Evolutionary conservation across 129 eudicot genomes (phyloP).

Genomic region (Saussurea involucrata): DNA sequence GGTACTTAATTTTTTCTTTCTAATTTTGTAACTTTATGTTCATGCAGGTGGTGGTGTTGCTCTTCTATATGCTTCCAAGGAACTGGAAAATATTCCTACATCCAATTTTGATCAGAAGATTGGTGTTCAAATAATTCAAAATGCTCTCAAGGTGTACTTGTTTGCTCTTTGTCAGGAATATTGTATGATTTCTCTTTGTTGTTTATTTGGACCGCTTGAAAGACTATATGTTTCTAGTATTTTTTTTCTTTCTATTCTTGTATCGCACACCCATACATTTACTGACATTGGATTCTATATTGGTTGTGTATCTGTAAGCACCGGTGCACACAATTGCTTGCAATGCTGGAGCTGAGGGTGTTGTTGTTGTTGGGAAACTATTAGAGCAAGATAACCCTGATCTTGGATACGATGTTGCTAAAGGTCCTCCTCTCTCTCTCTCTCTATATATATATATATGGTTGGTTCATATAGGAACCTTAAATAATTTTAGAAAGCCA

Average conservation of each 20-base stretch:
- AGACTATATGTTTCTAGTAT: neutral
- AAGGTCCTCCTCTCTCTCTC: slow-evolving; percentile 34
- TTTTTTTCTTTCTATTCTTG: neutral
- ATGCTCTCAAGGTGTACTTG: slow-evolving; percentile 52
- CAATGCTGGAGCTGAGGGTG: slow-evolving; percentile 80
- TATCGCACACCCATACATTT: neutral
- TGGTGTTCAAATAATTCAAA: slow-evolving; percentile 72
- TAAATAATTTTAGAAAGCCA: too few species aligned
- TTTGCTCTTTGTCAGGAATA: neutral
- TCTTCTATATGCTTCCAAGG: slow-evolving; percentile 70
- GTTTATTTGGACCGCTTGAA: neutral
- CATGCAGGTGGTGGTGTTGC: slow-evolving; percentile 78
- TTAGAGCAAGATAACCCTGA: slow-evolving; percentile 69
- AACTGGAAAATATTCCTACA: slow-evolving; percentile 51
- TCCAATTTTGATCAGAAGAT: slow-evolving; percentile 72
- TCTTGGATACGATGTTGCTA: slow-evolving; percentile 81
- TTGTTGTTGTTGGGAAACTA: slow-evolving; percentile 71
- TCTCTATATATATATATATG: too few species aligned
- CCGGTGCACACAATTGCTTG: slow-evolving; percentile 68
- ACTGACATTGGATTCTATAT: neutral
- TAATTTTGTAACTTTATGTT: neutral
- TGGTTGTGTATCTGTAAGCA: slow-evolving; percentile 28
- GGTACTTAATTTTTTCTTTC: neutral
- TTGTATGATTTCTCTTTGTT: neutral
- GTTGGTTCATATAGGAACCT: too few species aligned